Percentiles rank a stretch among this genome's conserved stretches.
Evolutionary conservation across 2,329 filamentous ascomycete species (phyloP).

Genomic region (Thelonectria discophora): DNA sequence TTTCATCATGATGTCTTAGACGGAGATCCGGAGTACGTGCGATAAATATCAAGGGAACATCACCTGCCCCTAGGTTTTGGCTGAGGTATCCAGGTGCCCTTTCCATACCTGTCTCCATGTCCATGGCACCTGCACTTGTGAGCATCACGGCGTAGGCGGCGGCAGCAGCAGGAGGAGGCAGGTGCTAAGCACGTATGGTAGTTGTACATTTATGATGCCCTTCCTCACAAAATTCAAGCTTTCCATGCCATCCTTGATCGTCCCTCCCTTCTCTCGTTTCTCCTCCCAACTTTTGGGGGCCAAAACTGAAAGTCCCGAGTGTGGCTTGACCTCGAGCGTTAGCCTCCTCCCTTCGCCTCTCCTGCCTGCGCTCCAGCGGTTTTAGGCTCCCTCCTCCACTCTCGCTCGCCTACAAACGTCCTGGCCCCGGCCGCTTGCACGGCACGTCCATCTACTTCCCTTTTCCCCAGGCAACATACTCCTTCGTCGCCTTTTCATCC

Average conservation of each 20-base stretch:
- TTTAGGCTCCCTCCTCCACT: conserved; percentile 40
- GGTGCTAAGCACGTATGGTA: too few species aligned
- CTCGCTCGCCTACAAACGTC: conserved; percentile 29
- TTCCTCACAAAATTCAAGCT: not conserved
- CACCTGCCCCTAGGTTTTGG: not conserved
- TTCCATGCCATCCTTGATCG: not conserved
- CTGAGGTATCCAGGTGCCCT: not conserved
- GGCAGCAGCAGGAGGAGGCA: too few species aligned
- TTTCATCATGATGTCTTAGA: not conserved
- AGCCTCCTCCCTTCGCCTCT: conserved; percentile 10
- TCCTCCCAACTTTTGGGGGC: conserved; percentile 10
- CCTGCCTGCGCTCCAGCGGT: conserved; percentile 9
- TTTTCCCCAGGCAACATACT: conserved; percentile 37
- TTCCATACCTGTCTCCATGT: not conserved
- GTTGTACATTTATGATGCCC: too few species aligned
- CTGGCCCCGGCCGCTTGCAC: conserved; percentile 32
- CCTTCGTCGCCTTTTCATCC: conserved; percentile 21
- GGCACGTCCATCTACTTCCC: conserved; percentile 24
- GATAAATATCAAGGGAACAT: not conserved
- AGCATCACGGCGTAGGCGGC: not conserved
- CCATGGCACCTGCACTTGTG: conserved; percentile 4
- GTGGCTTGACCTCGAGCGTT: conserved; percentile 18
- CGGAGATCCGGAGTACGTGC: not conserved
- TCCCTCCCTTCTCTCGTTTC: not conserved
- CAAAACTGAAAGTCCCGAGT: conserved; percentile 2